Evolutionary conservation across 352 stramenopile genomes (phyloP), one percentile per base, ranked within the genome.

Genomic region (Plasmopara halstedii): DNA sequence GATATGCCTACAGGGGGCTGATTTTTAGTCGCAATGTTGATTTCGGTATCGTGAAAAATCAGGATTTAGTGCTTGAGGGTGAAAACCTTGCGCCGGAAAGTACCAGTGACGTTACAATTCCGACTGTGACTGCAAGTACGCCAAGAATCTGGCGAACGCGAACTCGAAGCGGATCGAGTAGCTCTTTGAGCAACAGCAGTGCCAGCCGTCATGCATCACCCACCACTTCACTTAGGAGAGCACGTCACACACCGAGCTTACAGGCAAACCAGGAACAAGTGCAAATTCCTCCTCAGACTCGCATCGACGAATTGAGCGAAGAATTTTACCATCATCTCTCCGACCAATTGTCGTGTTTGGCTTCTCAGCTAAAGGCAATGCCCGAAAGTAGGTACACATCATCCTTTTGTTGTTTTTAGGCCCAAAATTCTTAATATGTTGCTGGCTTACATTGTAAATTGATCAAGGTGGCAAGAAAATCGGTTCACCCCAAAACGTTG

Each of bases 1-100:
- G 75, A 8, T 88, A 93, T 48, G 81, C 81, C 15, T 74, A 73
- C 41, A 73, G 73, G 4, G 81, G 81, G 0, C 70, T 93, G 25
- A 50, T 88, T 6, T 93, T 93, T 53, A 84, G 57, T 40, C 73
- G 71, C 39, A 82, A 77, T 32, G 51, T 66, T 11, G 71, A 77
- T 33, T 89, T 89, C 40, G 78, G 64, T 36, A 62, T 88, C 1
- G 72, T 83, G 20, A 79, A 85, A 45, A 85, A 85, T 40, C 54
- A 76, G 19, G 64, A 82, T 14, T 47, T 84, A 46, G 56, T 67
- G 19, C 45, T 85, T 6, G 61, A 79, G 19, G 41, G 66, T 32
- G 66, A 59, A 2, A 53, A 38, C 19, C 15, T 38, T 40, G 39
- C 42, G 26, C 45, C 48, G 31, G 29, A 46, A 36, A 48, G 44